phyloP scores from a whole-genome alignment of 129 eudicot species.

The Logfia minima region DNA sequence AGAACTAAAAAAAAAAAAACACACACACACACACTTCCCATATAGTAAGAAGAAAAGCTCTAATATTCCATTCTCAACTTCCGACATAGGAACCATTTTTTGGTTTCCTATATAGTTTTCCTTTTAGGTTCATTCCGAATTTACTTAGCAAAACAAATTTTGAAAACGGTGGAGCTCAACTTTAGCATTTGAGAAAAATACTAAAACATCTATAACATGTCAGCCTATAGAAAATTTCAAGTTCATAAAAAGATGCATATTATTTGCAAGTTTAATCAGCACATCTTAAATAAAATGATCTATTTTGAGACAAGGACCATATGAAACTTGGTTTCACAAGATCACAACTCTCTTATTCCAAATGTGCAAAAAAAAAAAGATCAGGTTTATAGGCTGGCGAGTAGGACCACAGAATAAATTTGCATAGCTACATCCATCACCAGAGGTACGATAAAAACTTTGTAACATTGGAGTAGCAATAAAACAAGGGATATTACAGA shows the following conservation, averaged over 20 bases:
- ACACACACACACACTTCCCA: not conserved
- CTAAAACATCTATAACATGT: not conserved
- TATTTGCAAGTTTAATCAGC: not conserved
- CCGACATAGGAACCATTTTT: not conserved
- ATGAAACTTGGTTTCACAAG: constrained; percentile 14
- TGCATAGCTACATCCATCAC: not conserved
- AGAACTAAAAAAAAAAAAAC: not conserved
- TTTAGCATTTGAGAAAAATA: not conserved
- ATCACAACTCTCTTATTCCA: not conserved
- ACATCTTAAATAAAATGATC: not conserved
- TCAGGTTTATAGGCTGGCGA: not conserved
- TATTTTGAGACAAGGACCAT: not conserved
- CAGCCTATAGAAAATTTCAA: not conserved
- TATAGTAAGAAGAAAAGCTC: not conserved
- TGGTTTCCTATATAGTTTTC: not conserved
- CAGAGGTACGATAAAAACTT: not conserved
- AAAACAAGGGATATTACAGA: not conserved
- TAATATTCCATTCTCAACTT: not conserved
- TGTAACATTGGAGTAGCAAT: not conserved
- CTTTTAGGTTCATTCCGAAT: not conserved
- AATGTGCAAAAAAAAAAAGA: not conserved
- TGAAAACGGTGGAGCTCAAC: constrained; percentile 12
- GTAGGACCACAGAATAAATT: not conserved
- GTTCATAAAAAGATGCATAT: not conserved
- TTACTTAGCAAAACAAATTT: not conserved